Evolutionary conservation across 345 rosid genomes (phyloP), one percentile per base, ranked within the genome.

Genomic region (Gossypium arboreum): DNA sequence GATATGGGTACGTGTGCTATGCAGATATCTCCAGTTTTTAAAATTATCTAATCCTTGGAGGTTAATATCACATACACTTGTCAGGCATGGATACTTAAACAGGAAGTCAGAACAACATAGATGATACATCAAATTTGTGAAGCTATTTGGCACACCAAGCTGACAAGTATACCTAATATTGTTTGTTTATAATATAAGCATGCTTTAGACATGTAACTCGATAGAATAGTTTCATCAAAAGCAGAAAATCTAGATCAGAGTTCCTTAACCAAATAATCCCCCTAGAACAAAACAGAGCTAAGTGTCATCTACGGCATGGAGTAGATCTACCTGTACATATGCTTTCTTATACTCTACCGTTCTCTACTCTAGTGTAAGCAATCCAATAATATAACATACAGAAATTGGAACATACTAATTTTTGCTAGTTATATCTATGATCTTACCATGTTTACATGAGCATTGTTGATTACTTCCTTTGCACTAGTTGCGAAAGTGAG

Each of bases 401-500:
- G 20, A 58, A 39, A 41, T 39, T 57, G 75, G 12, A 39, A 41
- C 6, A 10, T 20, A 55, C 13, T 65, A 65, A 39, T 39, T 52
- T 9, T 29, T 39, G 65, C 51, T n/a, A 20, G 54, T 34, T 54
- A 45, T 45, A 12, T 56, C 17, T 27, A 20, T 29, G 18, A 56
- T 69, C 68, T 57, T 87, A 92, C 98, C 98, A 94, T 87, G 82
- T 94, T 94, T 66, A 94, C 92, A 79, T 85, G 90, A 63, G 98
- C 93, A 72, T 83, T 88, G 87, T 92, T 94, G 20, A 92, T 91
- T 68, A 94, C 98, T 84, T 94, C 97, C 85, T 91, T 94, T 20
- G 98, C 98, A 61, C 97, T 92, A 68, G 85, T 87, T 56, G 98
- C 98, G 80, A 94, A 94, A 41, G 90, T 80, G 44, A 94, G 88